Evolutionary conservation across 805 yeast genomes (phyloP), one percentile per base, ranked within the genome.

Genomic region (Metschnikowia cubensis): DNA sequence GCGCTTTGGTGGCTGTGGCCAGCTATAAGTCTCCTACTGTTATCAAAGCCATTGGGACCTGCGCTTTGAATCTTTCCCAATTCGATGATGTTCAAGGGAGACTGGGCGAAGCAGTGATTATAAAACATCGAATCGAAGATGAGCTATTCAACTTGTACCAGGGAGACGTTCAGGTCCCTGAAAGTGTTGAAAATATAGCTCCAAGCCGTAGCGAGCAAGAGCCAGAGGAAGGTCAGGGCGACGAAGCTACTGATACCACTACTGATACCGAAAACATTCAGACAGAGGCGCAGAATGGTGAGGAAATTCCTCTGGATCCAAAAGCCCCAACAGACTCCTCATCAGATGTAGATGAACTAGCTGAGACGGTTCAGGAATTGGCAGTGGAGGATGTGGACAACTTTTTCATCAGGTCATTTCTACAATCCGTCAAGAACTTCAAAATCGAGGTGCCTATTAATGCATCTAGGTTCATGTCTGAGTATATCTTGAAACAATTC

Each of bases 71-170:
- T 57, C 55, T 88, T 55, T 63, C 69, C 2, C 64, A 67, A 2
- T 67, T 71, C 44, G 66, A 69, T 37, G 61, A 71, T 47, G 85
- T 81, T 1, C 66, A 76, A n/a, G 90, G 89, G 0, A 71, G 77
- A 14, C 75, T 76, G 14, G 99, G 98, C 11, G 81, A 86, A 31
- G 96, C 94, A 0, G 95, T 91, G 0, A 75, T 78, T 43, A 70
- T 89, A 4, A 58, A 82, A n/a, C 96, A 89, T 58, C 76, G 75
- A 32, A 64, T 78, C 15, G 85, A 80, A 3, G 99, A 92, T 63
- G 80, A 77, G 47, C 70, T 92, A 45, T 79, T 71, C 44, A 69
- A 69, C 34, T 59, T 80, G 52, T 80, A 80, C 43, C 80, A 81
- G 14, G 76, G 73, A n/a, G 76, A 68, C 42, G 63, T 69, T 4